Base-by-base conservation (phyloP, 1,284 basidiomycete genomes). In the Puccinia sorghi region DNA sequence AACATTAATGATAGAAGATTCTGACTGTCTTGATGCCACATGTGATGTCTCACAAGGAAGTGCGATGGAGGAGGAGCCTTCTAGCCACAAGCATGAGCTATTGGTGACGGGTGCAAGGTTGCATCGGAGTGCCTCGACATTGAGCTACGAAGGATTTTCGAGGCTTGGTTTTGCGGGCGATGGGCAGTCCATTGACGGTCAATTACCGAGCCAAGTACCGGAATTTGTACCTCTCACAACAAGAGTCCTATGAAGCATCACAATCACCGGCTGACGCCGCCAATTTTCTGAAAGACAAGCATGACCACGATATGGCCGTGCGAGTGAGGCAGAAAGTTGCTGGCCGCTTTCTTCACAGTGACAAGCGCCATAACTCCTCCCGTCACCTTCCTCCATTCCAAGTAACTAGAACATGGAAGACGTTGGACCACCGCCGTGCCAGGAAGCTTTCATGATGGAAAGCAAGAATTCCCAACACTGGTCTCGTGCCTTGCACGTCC, bases 61-160 rank as follows among this genome's bases (percentile, higher is more conserved):
- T 17, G 15, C 2, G 11, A 11, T 17, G 43, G 43, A 11, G 27
- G 11, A 5, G 15, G 57, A 32, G 13, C 1, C 8, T 52, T n/a
- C 50, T 52, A 52, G 13, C 20, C 50, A 52, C 20, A 59, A 37
- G 25, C 57, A 11, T 17, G 57, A 59, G 15, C 57, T 59, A 32
- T 59, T 5, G 3, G 8, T 59, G 5, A 15, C 57, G 9, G 57
- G 57, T 27, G 27, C 27, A 32, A 59, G 57, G 37, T 27, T 27
- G 5, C 57, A 59, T 6, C 17, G 57, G 17, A 59, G 57, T 17
- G 25, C 57, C 57, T 59, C 25, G 12, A 59, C 25, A 12, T 37
- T 59, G 13, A 59, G 57, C 13, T 59, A 37, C 22, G 57, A 27
- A 59, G 13, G 57, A 59, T 59, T 59, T 59, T 37, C 57, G 25